Evolutionary conservation across 2,329 filamentous ascomycete genomes (phyloP), one percentile per base, ranked within the genome.

Genomic region (Fusarium proliferatum): DNA sequence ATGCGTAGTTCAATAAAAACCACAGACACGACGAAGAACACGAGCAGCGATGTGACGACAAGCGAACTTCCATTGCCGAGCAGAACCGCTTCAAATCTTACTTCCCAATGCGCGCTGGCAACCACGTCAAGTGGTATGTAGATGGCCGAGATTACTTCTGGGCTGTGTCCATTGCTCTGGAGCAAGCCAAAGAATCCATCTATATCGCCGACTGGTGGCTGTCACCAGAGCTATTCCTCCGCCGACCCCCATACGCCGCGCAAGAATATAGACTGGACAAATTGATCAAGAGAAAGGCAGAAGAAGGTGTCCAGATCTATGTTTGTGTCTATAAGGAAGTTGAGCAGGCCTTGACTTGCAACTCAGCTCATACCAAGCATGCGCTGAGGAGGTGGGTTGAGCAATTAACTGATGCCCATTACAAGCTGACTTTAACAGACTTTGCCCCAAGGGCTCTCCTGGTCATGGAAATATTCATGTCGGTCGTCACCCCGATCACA

Each of bases 141-240:
- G 96, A 98, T 80, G 96, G 95, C 6, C 88, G 95, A 69, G 93
- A 98, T 83, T 99, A 99, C 82, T 97, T 96, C 81, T 97, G 95
- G 92, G 90, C 96, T 23, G 95, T 99, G 16, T 97, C 95, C 0
- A 90, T 92, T 39, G 96, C 95, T 1, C 87, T 98, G n/a, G 95
- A 98, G 72, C 88, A 91, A 67, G 96, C 96, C 42, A 93, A 93
- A 79, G 96, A 98, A 83, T 92, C 93, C 51, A 98, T 99, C 76
- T 99, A 98, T 82, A 97, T 99, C 74, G 93, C 88, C 67, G 96
- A 98, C 79, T 99, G 96, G 96, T 98, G 96, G 96, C 85, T 98
- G 19, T 97, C 94, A 7, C 96, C 94, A 0, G 94, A 96, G 82
- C 84, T 96, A 71, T 97, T 96, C 83, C 83, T 99, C 71, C 91